Conservation (phyloP, 73 alveolate genomes). For the Effrenium voratum region DNA sequence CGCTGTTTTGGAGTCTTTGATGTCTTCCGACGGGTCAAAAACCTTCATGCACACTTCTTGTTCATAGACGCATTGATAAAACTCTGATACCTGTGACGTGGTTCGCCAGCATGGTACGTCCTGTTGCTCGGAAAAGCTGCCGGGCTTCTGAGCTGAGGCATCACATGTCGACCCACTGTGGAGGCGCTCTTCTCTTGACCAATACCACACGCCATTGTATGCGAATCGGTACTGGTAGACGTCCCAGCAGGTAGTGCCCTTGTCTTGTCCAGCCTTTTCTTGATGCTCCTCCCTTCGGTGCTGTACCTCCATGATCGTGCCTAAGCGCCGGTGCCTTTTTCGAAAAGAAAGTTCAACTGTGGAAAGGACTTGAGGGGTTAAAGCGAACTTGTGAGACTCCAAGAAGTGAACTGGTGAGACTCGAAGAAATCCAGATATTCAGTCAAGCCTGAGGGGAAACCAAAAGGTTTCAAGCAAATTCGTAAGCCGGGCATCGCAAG, state of each 20-base stretch:
- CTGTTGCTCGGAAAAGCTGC: neutral
- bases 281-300: no score
- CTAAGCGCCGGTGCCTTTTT: no score
- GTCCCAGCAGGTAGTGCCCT: neutral
- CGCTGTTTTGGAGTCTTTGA: neutral
- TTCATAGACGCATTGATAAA: neutral
- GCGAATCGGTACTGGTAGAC: neutral
- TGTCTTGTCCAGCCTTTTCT: neutral
- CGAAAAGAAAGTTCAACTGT: no score
- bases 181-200: neutral
- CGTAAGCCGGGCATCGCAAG: no score
- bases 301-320: neutral
- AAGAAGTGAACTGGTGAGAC: neutral
- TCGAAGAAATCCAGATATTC: no score
- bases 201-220: neutral
- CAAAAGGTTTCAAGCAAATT: no score
- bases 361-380: no score
- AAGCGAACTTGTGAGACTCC: neutral
- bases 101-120: conserved; percentile 1
- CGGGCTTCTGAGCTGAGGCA: neutral
- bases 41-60: neutral
- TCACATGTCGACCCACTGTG: neutral
- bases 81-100: neutral
- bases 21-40: neutral
- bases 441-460: neutral